Evolutionary conservation across 2,329 filamentous ascomycete genomes (phyloP), one percentile per base, ranked within the genome.

Genomic region (Paracoccidioides brasiliensis): DNA sequence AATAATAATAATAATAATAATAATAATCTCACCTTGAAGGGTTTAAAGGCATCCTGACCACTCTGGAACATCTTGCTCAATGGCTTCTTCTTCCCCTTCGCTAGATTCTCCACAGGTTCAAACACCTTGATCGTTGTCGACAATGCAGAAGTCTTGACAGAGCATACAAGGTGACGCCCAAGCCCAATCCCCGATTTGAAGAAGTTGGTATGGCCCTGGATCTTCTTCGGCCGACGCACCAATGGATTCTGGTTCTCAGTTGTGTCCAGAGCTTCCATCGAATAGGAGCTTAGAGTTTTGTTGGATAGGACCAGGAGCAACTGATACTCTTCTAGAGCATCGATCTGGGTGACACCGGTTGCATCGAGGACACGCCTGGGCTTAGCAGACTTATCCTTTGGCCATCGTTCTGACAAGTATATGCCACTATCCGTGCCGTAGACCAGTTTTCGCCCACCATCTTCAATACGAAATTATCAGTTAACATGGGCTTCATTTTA

Each of bases 71-170:
- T 95, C 74, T 94, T 95, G 62, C 88, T 85, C 58, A 98, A 84
- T 15, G 93, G 91, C 69, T 95, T 94, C 76, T 94, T 96, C 76
- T 93, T 94, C 57, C 88, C 88, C 75, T 90, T 93, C 55, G 86
- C 85, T 78, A 95, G 86, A 59, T 89, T 86, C 68, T 97, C 93
- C 73, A 95, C 95, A 0, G 93, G 93, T 73, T 98, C 91, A 72
- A 89, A 97, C n/a, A 97, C 93, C 73, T 97, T 97, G 76, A 98
- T 95, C 1, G 91, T 97, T 12, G 89, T 95, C 53, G 89, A 95
- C 37, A 97, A 76, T 3, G 90, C 88, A 15, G 87, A 91, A 43
- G 89, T 95, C 76, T 95, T 97, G 66, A 97, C 93, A 63, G 89
- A 94, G 73, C 91, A 97, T 35, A 98, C 93, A 54, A 98, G 78